Evolutionary conservation across 116 monocot genomes (phyloP).

Genomic region (Cymodocea nodosa): DNA sequence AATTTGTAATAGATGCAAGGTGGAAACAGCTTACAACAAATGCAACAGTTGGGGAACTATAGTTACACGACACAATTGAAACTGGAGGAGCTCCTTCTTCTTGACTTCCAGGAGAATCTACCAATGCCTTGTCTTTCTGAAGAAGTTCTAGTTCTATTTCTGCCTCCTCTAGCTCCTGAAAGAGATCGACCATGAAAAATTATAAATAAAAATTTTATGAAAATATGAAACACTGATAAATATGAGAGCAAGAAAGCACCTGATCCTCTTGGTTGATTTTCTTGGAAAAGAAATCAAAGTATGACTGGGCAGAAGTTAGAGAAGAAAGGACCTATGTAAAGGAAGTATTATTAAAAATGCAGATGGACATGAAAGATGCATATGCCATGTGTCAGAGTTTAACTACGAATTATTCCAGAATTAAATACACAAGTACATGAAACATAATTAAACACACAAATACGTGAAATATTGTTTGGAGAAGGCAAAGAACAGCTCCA

Average conservation of each 20-base stretch:
- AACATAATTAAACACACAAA: neutral
- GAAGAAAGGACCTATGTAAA: slow-evolving; percentile 54
- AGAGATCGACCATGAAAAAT: neutral
- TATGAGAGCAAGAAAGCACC: slow-evolving; percentile 16
- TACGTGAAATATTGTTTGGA: neutral
- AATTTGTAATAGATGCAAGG: neutral
- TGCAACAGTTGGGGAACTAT: neutral
- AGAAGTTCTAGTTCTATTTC: slow-evolving; percentile 87
- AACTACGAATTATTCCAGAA: neutral
- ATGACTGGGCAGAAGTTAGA: slow-evolving; percentile 52
- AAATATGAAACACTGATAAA: neutral
- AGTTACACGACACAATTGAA: slow-evolving; percentile 22
- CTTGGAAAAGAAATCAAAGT: slow-evolving; percentile 76
- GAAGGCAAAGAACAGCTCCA: too few relatives aligned
- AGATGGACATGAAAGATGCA: neutral
- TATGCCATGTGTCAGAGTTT: neutral
- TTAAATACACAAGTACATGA: neutral
- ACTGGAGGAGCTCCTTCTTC: slow-evolving; percentile 16
- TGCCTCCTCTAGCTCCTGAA: slow-evolving; percentile 85
- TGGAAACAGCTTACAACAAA: neutral
- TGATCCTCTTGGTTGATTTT: slow-evolving; percentile 56
- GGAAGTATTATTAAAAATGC: neutral
- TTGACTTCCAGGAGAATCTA: slow-evolving; percentile 22
- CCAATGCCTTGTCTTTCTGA: slow-evolving; percentile 60
- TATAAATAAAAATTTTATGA: neutral